phyloP scores from a whole-genome alignment of 108 stramenopile species.

The Schizochytrium sp. region DNA sequence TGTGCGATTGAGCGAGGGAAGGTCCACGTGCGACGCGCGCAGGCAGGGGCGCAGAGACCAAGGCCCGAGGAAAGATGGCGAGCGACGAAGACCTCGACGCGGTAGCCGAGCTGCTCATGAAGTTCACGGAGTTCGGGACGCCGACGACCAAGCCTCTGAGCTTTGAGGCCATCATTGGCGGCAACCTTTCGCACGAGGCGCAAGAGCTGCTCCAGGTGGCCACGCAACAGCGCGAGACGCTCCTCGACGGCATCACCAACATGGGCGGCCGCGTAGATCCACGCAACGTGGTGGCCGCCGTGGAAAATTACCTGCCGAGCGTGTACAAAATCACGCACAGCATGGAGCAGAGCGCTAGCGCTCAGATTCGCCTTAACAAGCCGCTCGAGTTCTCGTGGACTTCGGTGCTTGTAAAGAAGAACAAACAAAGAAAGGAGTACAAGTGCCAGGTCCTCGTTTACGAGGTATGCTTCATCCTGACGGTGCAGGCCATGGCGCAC shows the following conservation, averaged over 20 bases:
- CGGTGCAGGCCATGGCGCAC: slow-evolving; percentile 1
- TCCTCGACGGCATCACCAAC: not conserved
- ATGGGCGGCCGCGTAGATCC: not conserved
- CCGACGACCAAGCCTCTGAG: not conserved
- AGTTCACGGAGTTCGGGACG: not conserved
- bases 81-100: not conserved
- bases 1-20: too few species aligned
- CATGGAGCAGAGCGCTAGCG: not conserved
- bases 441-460: slow-evolving; percentile 17
- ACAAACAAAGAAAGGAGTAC: not conserved
- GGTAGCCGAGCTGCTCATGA: not conserved
- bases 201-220: not conserved
- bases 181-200: not conserved
- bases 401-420: not conserved
- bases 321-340: not conserved
- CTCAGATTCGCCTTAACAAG: not conserved
- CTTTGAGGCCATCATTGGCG: not conserved
- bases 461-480: not conserved
- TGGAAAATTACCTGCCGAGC: not conserved
- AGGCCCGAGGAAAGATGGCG: not conserved
- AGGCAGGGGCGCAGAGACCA: too few species aligned
- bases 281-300: slow-evolving; percentile 2
- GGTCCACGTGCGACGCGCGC: too few species aligned
- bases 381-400: slow-evolving; percentile 17
- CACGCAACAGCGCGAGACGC: not conserved